Base-by-base conservation (phyloP, 2,329 filamentous ascomycete species). In the Fonsecaea monophora region DNA sequence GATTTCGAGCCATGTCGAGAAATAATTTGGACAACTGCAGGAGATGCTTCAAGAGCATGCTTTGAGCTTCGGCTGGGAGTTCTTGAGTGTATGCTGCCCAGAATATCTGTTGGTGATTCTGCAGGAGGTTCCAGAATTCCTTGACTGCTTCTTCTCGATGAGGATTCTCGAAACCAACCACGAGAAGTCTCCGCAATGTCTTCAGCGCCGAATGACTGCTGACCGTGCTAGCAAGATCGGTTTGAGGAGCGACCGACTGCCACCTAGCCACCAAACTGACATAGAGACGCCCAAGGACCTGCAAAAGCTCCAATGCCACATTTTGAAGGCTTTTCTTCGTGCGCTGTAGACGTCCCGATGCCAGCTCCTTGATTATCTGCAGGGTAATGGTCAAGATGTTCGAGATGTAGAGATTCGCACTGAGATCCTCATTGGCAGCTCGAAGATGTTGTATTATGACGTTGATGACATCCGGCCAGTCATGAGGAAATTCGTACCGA, bases 21-120 rank as follows among this genome's bases (percentile, higher is more conserved):
- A 98, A 95, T 2, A 99, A 82, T 78, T 98, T 99, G 3, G 94
- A 89, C 58, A 98, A 89, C 75, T 98, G 94, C 50, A 97, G 80
- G 1, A 97, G 82, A 75, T 97, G 94, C 75, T 93, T 96, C 71
- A 91, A 91, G n/a, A 96, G 81, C 30, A 90, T 75, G 40, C 85
- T 85, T 86, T 85, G 30, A 88, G 84, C 3, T 80, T 78, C 3
- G 80, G 48, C 83, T 4, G 67, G 45, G 5, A 55, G 84, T 58
- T 87, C 84, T 50, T 84, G 82, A 70, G 84, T 83, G 60, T 90
- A 82, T 66, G 90, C 86, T 30, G 81, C 81, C 40, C 96, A 85
- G 68, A 97, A 89, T 48, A 90, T 85, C n/a, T 88, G 89, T 69
- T 96, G 90, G 70, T 96, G 92, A 8, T 85, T 83, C 68, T 92